Conservation (phyloP, 2,329 filamentous ascomycete genomes). For the Diaporthe velutina region DNA sequence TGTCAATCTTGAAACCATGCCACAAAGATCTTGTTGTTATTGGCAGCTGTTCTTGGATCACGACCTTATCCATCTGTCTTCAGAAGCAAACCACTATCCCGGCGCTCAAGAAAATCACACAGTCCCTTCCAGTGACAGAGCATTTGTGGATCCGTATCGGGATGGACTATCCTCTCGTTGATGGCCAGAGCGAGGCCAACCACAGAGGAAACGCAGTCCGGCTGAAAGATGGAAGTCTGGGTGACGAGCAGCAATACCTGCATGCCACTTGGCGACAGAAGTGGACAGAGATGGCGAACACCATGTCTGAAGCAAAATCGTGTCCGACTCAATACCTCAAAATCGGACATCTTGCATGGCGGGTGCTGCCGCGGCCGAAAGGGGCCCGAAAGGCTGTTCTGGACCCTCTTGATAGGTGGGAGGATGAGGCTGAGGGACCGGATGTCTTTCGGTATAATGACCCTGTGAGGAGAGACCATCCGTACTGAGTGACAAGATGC, state of each 20-base stretch:
- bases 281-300: slow-evolving; percentile 28
- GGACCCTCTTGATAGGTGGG: slow-evolving; percentile 28
- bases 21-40: slow-evolving; percentile 13
- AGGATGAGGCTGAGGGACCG: slow-evolving; percentile 20
- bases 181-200: background rate
- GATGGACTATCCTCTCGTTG: slow-evolving; percentile 31
- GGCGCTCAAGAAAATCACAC: background rate
- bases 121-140: background rate
- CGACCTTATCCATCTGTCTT: slow-evolving; percentile 21
- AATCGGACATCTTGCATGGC: slow-evolving; percentile 34
- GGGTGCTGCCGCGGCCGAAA: slow-evolving; percentile 1
- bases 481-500: background rate
- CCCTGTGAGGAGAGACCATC: slow-evolving; percentile 27
- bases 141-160: slow-evolving; percentile 31
- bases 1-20: slow-evolving; percentile 23
- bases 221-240: slow-evolving; percentile 6
- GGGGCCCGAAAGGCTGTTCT: background rate
- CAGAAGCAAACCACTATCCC: slow-evolving; percentile 4
- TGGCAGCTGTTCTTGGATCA: slow-evolving; percentile 14
- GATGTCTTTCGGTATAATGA: slow-evolving; percentile 31
- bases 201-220: slow-evolving; percentile 30
- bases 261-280: slow-evolving; percentile 14
- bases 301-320: background rate
- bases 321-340: slow-evolving; percentile 33
- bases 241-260: slow-evolving; percentile 31